These are phyloP conservation scores for Pseudognaphalium luteoalbum DNA, from an alignment of 129 eudicot genomes.

Conservation along the genomic window DNA sequence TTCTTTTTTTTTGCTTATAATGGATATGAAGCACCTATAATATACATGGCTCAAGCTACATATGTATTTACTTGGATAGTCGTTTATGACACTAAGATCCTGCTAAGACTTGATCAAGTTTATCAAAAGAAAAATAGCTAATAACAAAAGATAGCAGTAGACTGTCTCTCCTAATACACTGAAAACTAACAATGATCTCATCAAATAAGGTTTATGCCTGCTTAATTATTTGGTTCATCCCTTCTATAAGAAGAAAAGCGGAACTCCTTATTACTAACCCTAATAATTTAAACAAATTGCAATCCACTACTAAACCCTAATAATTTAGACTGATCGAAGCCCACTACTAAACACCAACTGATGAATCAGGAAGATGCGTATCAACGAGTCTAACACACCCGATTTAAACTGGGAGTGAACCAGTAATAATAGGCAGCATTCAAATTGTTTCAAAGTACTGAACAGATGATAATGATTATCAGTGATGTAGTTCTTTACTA, in stretches of 20 bases:
- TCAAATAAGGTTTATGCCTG: not conserved
- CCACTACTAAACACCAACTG: not conserved
- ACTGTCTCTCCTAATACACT: not conserved
- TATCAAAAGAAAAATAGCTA: not conserved
- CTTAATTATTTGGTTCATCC: not conserved
- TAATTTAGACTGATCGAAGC: not conserved
- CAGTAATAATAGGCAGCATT: constrained; percentile 4
- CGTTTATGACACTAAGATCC: not conserved
- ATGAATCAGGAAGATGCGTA: not conserved
- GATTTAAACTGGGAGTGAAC: not conserved
- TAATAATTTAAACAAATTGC: not conserved
- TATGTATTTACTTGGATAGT: not conserved
- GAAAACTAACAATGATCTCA: not conserved
- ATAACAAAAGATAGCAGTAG: not conserved
- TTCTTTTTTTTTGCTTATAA: not conserved
- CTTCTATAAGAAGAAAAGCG: not conserved
- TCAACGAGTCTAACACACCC: not conserved
- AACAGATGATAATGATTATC: not conserved
- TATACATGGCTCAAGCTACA: not conserved
- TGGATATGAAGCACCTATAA: not conserved
- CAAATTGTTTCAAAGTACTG: constrained; percentile 4
- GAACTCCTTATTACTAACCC: not conserved
- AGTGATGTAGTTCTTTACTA: constrained; percentile 13
- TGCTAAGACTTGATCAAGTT: constrained; percentile 1
- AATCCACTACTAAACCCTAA: not conserved